Evolutionary conservation across 257 asterid genomes (phyloP), one percentile per base, ranked within the genome.

Genomic region (Ballota nigra): DNA sequence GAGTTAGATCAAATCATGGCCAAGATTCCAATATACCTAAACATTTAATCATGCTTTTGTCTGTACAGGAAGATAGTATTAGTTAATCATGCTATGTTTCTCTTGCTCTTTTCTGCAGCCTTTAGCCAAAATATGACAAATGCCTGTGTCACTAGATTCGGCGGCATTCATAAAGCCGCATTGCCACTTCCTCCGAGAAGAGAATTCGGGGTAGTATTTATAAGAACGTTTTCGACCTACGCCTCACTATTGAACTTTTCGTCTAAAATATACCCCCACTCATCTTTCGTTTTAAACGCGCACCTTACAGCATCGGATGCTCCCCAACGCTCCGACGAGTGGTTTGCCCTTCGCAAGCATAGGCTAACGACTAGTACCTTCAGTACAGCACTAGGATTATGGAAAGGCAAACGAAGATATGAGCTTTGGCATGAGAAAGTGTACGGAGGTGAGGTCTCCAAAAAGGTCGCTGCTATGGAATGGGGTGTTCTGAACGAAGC

Each of bases 301-400:
- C 83, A 72, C 28, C 85, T 86, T 29, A 60, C 90, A 64, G 76
- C 88, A 62, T 81, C 96, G 26, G 81, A 83, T 49, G 86, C 93
- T 55, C 94, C 94, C 23, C 99, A 95, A 49, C 90, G 96, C 45
- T 95, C 98, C 0, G 98, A 88, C 2, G 97, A 92, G 82, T 95
- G 99, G 98, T 95, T 95, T 78, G 89, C 97, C 19, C 95, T 95
- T 28, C 96, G 98, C 66, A 92, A 82, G 85, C 95, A 95, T 86
- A 95, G 76, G 79, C 85, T 95, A 52, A 95, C 98, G 0, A 92
- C 99, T 0, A 95, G 97, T 79, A 87, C 98, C 31, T 95, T 95
- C 83, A 86, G 99, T 82, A 89, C 97, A 6, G 96, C 99, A 15
- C 74, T 95, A 13, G 99, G 98, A 45, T 55, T 95, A 61, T 95